Base-by-base conservation (phyloP, 2,329 filamentous ascomycete species). In the Ramichloridium luteum region DNA sequence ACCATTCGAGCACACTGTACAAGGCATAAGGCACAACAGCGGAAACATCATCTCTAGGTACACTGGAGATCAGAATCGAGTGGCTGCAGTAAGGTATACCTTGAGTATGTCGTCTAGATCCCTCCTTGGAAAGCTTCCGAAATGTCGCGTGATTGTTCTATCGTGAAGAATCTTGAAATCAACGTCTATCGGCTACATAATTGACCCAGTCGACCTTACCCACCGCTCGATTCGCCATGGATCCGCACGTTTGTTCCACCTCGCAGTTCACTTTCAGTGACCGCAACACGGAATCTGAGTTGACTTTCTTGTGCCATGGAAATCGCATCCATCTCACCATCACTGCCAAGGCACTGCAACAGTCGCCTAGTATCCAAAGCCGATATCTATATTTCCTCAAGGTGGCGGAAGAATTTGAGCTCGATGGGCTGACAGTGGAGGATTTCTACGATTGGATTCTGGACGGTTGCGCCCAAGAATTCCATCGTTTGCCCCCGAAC, bases 391-490 rank as follows among this genome's bases (percentile, higher is more conserved):
- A 29, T 15, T 29, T 13, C 14, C 26, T 28, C n/a, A 28, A 28
- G 14, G 26, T 33, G 9, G 12, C 17, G 6, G 25, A 14, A 29
- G 13, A 17, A 13, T 12, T 8, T 15, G 26, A 34, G 16, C 14
- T 16, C 12, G 6, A 22, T 13, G 16, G 12, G n/a, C 11, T 16
- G 13, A 26, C 30, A 11, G 22, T 16, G 13, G 30, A 32, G 13
- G 30, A 32, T 27, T 32, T 32, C 22, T 32, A 28, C 16, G 22
- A 28, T 13, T 32, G 30, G 30, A 27, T 27, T 11, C 18, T 32
- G 6, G 13, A n/a, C 10, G 20, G 13, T 12, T 32, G 22, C 16
- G 14, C 13, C 11, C 25, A 11, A 8, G 10, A 30, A 10, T 31
- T 34, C 14, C 25, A n/a, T 9, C n/a, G 16, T 16, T 20, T 22